Conservation (phyloP, 2,329 filamentous ascomycete species). For the Pestalotiopsis sp. region DNA sequence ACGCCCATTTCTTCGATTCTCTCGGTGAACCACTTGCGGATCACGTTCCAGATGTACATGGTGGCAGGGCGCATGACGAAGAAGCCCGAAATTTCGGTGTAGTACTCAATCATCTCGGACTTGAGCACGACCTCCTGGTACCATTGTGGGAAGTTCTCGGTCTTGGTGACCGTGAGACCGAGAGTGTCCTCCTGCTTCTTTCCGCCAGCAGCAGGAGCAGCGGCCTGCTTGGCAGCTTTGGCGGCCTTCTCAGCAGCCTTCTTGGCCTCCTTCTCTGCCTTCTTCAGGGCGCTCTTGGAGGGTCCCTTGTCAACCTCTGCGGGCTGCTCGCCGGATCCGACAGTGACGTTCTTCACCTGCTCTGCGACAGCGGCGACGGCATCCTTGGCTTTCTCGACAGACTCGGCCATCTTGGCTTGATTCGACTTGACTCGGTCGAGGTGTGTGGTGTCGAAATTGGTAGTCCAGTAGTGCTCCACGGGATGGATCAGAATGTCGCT, state of each 20-base stretch:
- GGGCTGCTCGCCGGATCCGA: conserved; percentile 62
- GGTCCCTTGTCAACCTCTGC: conserved; percentile 36
- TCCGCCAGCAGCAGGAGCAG: conserved; percentile 53
- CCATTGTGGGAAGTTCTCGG: conserved; percentile 89
- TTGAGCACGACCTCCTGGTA: conserved; percentile 98
- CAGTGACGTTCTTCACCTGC: conserved; percentile 61
- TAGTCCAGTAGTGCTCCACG: conserved; percentile 1
- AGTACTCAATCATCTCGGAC: conserved; percentile 97
- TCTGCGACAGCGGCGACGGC: conserved; percentile 69
- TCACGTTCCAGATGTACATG: conserved; percentile 69
- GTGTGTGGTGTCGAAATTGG: conserved; percentile 2
- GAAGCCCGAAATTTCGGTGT: conserved; percentile 83
- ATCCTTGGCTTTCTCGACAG: conserved; percentile 34
- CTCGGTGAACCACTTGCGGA: conserved; percentile 66
- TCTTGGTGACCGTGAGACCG: conserved; percentile 84
- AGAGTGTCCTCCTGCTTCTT: conserved; percentile 65
- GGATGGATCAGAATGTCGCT: conserved; percentile 3
- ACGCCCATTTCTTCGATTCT: conserved; percentile 91
- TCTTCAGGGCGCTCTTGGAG: conserved; percentile 68
- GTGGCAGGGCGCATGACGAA: conserved; percentile 82
- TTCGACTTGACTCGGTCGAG: conserved; percentile 1
- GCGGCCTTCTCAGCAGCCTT: conserved; percentile 63
- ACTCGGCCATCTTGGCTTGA: conserved; percentile 12
- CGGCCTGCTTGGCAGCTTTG: conserved; percentile 60
- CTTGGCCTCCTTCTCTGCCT: conserved; percentile 66